These are phyloP conservation scores for Solanum pennellii DNA, from an alignment of 257 asterid species.

Conservation along the genomic window DNA sequence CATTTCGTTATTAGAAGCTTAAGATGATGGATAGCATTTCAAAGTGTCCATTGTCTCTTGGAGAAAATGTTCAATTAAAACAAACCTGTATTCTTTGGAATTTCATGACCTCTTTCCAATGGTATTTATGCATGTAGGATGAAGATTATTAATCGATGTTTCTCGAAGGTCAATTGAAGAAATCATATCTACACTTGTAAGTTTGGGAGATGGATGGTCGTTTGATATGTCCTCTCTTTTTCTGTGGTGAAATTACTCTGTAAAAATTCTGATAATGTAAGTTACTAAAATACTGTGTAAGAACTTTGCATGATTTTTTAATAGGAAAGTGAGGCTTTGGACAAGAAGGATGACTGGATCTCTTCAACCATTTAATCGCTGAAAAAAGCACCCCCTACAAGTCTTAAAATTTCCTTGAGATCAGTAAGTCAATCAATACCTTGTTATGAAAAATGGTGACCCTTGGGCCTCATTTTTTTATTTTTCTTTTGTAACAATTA, in stretches of 20 bases:
- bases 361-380: constrained; percentile 50
- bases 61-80: not conserved
- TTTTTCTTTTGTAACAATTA: too few relatives aligned
- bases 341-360: constrained; percentile 55
- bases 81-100: not conserved
- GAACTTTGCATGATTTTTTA: not conserved
- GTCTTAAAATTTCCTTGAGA: constrained; percentile 86
- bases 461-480: too few relatives aligned
- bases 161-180: constrained; percentile 55
- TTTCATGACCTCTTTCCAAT: not conserved
- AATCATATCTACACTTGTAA: constrained; percentile 61
- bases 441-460: not conserved
- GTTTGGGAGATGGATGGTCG: constrained; percentile 2
- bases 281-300: not conserved
- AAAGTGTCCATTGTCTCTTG: not conserved
- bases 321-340: constrained; percentile 46
- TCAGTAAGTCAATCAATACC: constrained; percentile 30
- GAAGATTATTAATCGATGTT: constrained; percentile 47
- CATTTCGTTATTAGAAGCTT: not conserved
- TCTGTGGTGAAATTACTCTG: not conserved
- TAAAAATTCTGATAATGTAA: not conserved
- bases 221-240: not conserved
- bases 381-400: constrained; percentile 78
- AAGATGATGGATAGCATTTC: not conserved
- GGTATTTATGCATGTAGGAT: constrained; percentile 28